These are phyloP conservation scores for Aspergillus terreus DNA, from an alignment of 2,329 filamentous ascomycete genomes.

Conservation along the genomic window DNA sequence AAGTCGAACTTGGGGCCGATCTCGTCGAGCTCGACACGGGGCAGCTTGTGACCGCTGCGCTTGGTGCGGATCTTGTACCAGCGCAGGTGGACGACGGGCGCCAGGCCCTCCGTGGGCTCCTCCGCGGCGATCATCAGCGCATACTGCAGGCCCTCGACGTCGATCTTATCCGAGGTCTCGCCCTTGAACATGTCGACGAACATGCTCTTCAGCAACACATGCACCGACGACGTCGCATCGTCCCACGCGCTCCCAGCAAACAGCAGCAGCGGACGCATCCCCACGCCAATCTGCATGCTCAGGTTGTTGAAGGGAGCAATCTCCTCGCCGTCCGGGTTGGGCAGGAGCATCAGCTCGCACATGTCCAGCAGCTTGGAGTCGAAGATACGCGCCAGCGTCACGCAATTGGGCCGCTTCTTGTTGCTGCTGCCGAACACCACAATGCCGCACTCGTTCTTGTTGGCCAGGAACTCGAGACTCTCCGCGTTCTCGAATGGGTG, in stretches of 20 bases:
- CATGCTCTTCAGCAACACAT: constrained; percentile 81
- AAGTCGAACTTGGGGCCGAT: constrained; percentile 95
- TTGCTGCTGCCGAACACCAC: constrained; percentile 79
- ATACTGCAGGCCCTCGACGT: constrained; percentile 93
- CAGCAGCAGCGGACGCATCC: constrained; percentile 83
- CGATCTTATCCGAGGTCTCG: constrained; percentile 73
- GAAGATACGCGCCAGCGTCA: constrained; percentile 81
- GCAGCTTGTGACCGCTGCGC: constrained; percentile 80
- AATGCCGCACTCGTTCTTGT: constrained; percentile 90
- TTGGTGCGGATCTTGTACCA: constrained; percentile 84
- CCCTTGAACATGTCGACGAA: constrained; percentile 90
- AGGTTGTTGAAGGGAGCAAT: constrained; percentile 47
- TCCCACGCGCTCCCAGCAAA: constrained; percentile 89
- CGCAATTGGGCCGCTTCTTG: constrained; percentile 92
- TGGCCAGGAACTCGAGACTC: constrained; percentile 89
- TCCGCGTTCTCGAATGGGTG: constrained; percentile 89
- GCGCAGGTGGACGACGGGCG: constrained; percentile 59
- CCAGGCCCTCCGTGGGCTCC: constrained; percentile 48
- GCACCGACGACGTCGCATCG: constrained; percentile 71
- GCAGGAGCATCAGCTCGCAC: constrained; percentile 82
- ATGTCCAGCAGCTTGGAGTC: constrained; percentile 88
- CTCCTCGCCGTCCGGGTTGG: constrained; percentile 53
- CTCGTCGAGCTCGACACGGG: constrained; percentile 89
- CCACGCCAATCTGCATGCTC: constrained; percentile 65
- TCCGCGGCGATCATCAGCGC: constrained; percentile 77